phyloP scores from a whole-genome alignment of 805 yeast genomes.

The Torulaspora franciscae region DNA sequence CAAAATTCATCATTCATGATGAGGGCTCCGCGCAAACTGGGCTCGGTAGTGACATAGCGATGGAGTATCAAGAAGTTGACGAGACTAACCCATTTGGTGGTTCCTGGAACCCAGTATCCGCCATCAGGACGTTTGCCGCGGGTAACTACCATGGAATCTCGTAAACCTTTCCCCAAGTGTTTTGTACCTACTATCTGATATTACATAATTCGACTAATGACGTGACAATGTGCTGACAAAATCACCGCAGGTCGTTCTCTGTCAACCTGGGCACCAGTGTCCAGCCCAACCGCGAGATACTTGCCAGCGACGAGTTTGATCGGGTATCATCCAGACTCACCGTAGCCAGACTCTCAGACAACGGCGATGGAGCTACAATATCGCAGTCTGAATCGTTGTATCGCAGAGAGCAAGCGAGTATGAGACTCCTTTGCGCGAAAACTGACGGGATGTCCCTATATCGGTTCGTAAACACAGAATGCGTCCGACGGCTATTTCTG shows the following conservation, averaged over 20 bases:
- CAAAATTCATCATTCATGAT: conserved; percentile 51
- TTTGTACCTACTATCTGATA: background rate
- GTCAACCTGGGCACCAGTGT: conserved; percentile 16
- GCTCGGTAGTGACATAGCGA: conserved; percentile 41
- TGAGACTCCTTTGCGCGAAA: conserved; percentile 15
- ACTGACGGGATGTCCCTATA: conserved; percentile 20
- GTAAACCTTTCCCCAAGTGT: background rate
- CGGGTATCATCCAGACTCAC: conserved; percentile 8
- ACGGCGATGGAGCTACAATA: background rate
- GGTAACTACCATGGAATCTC: conserved; percentile 38
- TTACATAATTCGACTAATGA: background rate
- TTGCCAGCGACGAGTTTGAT: conserved; percentile 5
- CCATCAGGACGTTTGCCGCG: conserved; percentile 36
- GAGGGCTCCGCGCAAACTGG: conserved; percentile 36
- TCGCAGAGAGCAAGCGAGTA: conserved; percentile 13
- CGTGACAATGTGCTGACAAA: background rate
- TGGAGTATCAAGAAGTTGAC: conserved; percentile 37
- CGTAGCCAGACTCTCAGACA: conserved; percentile 7
- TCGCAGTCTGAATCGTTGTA: conserved; percentile 5
- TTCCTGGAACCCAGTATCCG: conserved; percentile 35
- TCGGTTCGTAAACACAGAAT: conserved; percentile 7
- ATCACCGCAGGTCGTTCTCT: conserved; percentile 8
- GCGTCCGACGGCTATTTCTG: conserved; percentile 13
- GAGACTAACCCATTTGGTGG: conserved; percentile 40
- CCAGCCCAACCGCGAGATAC: conserved; percentile 19